These are phyloP conservation scores for Curvularia eragrostidis DNA, from an alignment of 2,329 filamentous ascomycete genomes.

Conservation along the genomic window DNA sequence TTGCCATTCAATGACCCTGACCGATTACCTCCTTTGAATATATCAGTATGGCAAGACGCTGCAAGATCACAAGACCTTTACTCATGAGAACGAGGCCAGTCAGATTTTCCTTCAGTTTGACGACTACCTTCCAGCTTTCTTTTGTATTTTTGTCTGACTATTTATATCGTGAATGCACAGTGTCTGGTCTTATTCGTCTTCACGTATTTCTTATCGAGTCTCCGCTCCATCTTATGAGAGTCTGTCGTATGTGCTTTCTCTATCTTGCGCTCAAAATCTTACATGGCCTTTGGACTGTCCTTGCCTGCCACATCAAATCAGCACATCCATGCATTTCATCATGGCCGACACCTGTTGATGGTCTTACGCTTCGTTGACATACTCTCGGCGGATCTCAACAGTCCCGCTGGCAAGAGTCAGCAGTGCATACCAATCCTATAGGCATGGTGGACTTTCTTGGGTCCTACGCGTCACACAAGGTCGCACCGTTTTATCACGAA, in stretches of 20 bases:
- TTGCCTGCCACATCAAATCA: too few relatives aligned
- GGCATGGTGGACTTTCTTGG: constrained; percentile 29
- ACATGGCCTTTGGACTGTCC: too few relatives aligned
- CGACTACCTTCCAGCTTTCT: not conserved
- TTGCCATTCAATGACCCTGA: not conserved
- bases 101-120: not conserved
- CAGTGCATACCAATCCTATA: constrained; percentile 26
- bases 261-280: too few relatives aligned
- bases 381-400: constrained; percentile 1
- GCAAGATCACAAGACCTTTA: not conserved
- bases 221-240: too few relatives aligned
- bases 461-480: constrained; percentile 25
- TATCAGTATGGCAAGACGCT: not conserved
- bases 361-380: not conserved
- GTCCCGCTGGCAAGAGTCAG: constrained; percentile 20
- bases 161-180: too few relatives aligned
- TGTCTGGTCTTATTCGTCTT: too few relatives aligned
- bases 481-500: constrained; percentile 34
- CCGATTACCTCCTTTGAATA: not conserved
- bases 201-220: too few relatives aligned
- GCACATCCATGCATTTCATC: too few relatives aligned
- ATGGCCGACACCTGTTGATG: too few relatives aligned
- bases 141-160: too few relatives aligned
- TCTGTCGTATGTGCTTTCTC: too few relatives aligned
- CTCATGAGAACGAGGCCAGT: not conserved